Evolutionary conservation across 2,329 filamentous ascomycete genomes (phyloP).

Genomic region (Alternaria gaisen): DNA sequence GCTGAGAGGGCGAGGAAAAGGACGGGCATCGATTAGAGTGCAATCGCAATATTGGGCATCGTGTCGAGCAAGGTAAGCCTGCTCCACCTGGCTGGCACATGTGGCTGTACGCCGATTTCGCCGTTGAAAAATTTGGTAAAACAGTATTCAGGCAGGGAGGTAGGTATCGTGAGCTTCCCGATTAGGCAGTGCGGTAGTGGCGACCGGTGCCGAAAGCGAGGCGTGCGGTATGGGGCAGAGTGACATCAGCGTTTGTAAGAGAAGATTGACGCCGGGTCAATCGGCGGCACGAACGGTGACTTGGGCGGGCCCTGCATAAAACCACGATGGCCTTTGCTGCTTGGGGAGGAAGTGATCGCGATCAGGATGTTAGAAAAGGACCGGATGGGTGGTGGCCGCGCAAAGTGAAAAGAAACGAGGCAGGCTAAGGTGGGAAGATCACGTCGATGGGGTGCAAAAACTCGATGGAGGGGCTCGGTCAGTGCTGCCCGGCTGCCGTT

Average conservation of each 20-base stretch:
- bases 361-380: constrained; percentile 9
- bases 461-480: constrained; percentile 22
- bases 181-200: constrained; percentile 2
- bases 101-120: neutral
- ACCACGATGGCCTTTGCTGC: neutral
- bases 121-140: neutral
- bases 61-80: neutral
- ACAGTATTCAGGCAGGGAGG: neutral
- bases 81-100: neutral
- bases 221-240: neutral
- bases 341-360: constrained; percentile 1
- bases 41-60: neutral
- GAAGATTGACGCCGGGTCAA: constrained; percentile 14
- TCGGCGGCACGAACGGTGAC: constrained; percentile 14
- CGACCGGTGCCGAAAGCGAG: constrained; percentile 4
- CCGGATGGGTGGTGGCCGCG: constrained; percentile 9
- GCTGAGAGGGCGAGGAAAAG: neutral
- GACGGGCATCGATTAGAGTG: neutral
- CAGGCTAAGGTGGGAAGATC: constrained; percentile 11
- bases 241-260: constrained; percentile 16
- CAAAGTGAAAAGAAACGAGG: constrained; percentile 14
- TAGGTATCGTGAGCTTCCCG: constrained; percentile 9
- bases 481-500: constrained; percentile 24
- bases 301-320: constrained; percentile 18
- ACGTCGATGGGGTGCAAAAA: constrained; percentile 23